These are phyloP conservation scores for Naganishia friedmannii DNA, from an alignment of 768 basidiomycete species.

Conservation along the genomic window DNA sequence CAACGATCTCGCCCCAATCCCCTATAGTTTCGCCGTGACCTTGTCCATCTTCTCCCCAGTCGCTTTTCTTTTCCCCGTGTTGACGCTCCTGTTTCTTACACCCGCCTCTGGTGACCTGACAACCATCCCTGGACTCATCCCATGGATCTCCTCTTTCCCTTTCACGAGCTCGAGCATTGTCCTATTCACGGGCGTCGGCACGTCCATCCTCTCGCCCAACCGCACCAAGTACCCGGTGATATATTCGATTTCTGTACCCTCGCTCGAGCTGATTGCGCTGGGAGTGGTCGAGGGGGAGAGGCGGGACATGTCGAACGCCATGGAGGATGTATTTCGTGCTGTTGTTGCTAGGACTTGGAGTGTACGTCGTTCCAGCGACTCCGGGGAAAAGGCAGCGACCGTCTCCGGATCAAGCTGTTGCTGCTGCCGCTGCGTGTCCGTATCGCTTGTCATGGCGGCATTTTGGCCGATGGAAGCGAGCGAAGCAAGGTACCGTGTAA, in stretches of 20 bases:
- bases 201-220: slow-evolving; percentile 61
- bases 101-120: neutral
- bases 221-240: slow-evolving; percentile 76
- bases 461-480: slow-evolving; percentile 31
- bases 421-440: neutral
- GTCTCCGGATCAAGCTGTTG: slow-evolving; percentile 47
- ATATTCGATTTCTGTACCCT: slow-evolving; percentile 70
- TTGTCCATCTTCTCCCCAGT: neutral
- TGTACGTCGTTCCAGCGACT: slow-evolving; percentile 61
- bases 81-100: neutral
- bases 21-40: neutral
- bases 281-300: neutral
- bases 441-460: no score
- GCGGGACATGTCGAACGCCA: slow-evolving; percentile 65
- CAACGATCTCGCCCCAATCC: no score
- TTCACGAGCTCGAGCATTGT: slow-evolving; percentile 48
- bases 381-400: slow-evolving; percentile 53
- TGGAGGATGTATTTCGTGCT: slow-evolving; percentile 70
- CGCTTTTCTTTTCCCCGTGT: neutral
- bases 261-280: neutral
- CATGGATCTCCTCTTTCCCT: slow-evolving; percentile 35
- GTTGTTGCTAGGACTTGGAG: slow-evolving; percentile 62
- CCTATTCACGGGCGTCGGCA: slow-evolving; percentile 59
- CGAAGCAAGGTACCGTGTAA: slow-evolving; percentile 52
- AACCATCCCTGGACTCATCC: neutral